Conservation (phyloP, 106 monocot species). For the Phalaenopsis equestris region DNA sequence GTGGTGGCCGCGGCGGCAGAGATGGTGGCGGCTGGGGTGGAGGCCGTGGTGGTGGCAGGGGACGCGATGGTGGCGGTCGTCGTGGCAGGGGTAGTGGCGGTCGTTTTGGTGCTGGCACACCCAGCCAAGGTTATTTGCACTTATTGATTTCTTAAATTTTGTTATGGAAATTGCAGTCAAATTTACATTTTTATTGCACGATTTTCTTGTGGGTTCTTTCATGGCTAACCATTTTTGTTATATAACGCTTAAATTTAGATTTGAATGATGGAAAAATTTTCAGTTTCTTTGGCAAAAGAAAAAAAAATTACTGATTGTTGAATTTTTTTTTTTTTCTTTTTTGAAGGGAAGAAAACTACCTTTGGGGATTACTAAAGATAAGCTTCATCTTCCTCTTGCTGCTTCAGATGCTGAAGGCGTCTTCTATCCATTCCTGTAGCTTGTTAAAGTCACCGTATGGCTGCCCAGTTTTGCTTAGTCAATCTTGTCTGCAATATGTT, state of each 20-base stretch:
- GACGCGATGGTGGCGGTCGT: neutral
- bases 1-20: conserved; percentile 5
- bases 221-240: too few species aligned
- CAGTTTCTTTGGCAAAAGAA: too few species aligned
- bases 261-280: too few species aligned
- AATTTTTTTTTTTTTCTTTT: neutral
- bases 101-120: conserved; percentile 7
- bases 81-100: conserved; percentile 7
- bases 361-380: conserved; percentile 10
- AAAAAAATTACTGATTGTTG: neutral
- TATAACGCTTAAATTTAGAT: too few species aligned
- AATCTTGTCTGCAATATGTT: neutral
- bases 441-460: neutral
- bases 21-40: conserved; percentile 5
- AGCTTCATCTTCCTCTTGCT: neutral
- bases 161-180: too few species aligned
- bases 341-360: conserved; percentile 19
- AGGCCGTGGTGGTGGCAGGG: neutral
- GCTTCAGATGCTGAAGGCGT: neutral
- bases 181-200: too few species aligned
- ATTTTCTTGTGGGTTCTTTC: too few species aligned
- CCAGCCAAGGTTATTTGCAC: conserved; percentile 10
- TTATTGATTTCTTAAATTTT: neutral
- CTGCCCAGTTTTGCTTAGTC: neutral
- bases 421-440: neutral